Evolutionary conservation across 495 filamentous ascomycete species (phyloP).

Genomic region (Cercophora scortea): DNA sequence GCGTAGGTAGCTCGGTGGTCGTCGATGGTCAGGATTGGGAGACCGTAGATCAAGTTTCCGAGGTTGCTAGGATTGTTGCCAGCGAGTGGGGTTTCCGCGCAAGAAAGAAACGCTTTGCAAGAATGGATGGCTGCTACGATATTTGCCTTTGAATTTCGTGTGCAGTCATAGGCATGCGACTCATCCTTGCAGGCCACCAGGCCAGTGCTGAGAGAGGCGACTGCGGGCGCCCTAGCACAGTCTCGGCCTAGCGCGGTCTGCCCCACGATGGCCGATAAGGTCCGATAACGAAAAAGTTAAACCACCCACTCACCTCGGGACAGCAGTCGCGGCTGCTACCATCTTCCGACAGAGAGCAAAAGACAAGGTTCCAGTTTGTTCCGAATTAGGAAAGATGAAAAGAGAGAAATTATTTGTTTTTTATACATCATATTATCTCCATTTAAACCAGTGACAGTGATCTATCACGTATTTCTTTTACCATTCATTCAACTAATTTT

Average conservation of each 20-base stretch:
- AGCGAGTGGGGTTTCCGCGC: constrained; percentile 2
- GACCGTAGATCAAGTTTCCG: background rate
- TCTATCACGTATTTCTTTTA: no score
- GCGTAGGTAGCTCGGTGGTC: no score
- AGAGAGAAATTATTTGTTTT: no score
- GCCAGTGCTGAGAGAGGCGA: background rate
- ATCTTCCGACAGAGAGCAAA: no score
- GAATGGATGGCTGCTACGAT: constrained; percentile 14
- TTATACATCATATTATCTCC: no score
- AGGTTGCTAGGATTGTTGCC: background rate
- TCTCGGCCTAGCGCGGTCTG: background rate
- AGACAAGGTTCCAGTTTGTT: no score
- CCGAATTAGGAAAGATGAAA: no score
- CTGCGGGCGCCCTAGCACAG: background rate
- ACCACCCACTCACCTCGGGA: background rate
- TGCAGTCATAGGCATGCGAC: constrained; percentile 17
- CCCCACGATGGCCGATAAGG: constrained; percentile 1
- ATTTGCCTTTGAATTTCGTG: constrained; percentile 26
- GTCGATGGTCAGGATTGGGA: background rate
- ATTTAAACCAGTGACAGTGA: no score
- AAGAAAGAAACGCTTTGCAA: constrained; percentile 1
- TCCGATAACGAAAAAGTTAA: background rate
- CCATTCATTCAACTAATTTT: no score
- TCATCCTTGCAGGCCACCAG: constrained; percentile 12
- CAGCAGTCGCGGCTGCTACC: no score